Evolutionary conservation across 2,329 filamentous ascomycete genomes (phyloP), one percentile per base, ranked within the genome.

Genomic region (Epichloe festucae): DNA sequence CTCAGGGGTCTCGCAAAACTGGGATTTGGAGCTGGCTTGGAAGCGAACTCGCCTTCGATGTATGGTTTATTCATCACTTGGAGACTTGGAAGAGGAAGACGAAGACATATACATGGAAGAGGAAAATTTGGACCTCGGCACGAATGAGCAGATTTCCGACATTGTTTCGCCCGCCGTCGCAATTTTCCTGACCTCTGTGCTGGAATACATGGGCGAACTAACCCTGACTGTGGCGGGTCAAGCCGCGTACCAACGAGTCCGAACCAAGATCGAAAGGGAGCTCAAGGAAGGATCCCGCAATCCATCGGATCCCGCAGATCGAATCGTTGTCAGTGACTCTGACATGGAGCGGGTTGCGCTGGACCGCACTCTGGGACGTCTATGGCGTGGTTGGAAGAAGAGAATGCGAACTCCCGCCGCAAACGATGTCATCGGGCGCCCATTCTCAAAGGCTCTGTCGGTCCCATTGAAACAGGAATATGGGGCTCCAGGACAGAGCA

Each of bases 341-440:
- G 93, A 98, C 64, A 88, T 96, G 76, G 93, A 97, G 63, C 88
- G 90, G 58, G 80, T 97, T 56, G 91, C 91, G 7, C 75, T 97
- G 54, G 94, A 95, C 63, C 79, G 89, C 52, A 90, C 88, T 2
- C 73, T 98, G 1, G 93, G 93, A 19, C 78, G 90, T 47, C 73
- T 97, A 43, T 98, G 93, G 93, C 81, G 93, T 59, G 86, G 87
- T 27, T 98, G 93, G 93, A 89, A 93, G 70, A 95, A 95, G 71
- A 81, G 85, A 55, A 76, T 87, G 59, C 79, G 87, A 53, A 75
- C 76, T 6, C 78, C 80, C 0, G 65, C 80, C 0, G 65, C 64
- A 36, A 67, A 71, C 36, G 73, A 76, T 40, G 64, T 71, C 47
- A 69, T 73, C 46, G 67, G 72, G 38, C 70, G 74, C 27, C 71